Conservation (phyloP, 345 rosid species). For the Moringa oleifera region DNA sequence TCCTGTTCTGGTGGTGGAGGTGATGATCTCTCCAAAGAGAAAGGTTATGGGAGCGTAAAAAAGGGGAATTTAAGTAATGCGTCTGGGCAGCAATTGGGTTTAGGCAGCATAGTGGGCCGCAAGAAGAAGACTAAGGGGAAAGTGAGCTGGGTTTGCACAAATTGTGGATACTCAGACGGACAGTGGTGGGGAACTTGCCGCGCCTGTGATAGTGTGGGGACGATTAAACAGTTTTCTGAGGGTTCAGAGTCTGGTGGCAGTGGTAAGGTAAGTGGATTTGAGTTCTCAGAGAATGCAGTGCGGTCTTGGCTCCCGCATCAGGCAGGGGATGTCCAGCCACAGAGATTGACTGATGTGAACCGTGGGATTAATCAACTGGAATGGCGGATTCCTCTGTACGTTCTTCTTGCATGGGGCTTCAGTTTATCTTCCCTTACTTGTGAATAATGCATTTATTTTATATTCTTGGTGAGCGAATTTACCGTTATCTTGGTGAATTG, state of each 20-base stretch:
- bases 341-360: conserved; percentile 53
- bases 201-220: conserved; percentile 43
- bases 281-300: conserved; percentile 32
- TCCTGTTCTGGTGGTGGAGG: conserved; percentile 5
- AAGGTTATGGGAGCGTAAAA: conserved; percentile 10
- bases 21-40: conserved; percentile 12
- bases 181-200: conserved; percentile 97
- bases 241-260: conserved; percentile 16
- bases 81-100: conserved; percentile 9
- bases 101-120: conserved; percentile 23
- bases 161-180: conserved; percentile 65
- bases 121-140: conserved; percentile 49
- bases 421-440: too few species aligned
- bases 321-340: conserved; percentile 37
- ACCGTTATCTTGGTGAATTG: background rate
- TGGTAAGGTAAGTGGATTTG: conserved; percentile 30
- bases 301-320: conserved; percentile 66
- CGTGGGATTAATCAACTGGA: conserved; percentile 47
- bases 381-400: conserved; percentile 76
- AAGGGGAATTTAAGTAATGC: conserved; percentile 9
- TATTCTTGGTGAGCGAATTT: too few species aligned
- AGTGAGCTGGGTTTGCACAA: conserved; percentile 57
- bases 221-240: conserved; percentile 49
- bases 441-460: background rate
- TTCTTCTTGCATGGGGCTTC: background rate